Percentiles rank a stretch among this genome's conserved stretches.
These are phyloP conservation scores for Claviceps spartinae DNA, from an alignment of 2,329 filamentous ascomycete species.

Conservation along the genomic window DNA sequence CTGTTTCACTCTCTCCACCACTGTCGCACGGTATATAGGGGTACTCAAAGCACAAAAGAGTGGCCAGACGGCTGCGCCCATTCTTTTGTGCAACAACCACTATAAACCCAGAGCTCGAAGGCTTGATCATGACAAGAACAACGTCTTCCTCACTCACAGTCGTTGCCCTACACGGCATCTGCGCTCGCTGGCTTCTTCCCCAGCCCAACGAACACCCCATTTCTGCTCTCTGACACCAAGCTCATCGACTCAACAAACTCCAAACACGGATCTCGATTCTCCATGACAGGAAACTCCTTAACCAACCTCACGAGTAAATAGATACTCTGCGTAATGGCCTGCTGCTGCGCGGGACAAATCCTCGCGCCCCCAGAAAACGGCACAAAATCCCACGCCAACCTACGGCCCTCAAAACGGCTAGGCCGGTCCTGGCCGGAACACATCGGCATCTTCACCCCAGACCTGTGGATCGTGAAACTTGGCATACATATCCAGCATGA, in stretches of 20 bases:
- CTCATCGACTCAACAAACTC: conserved; percentile 2
- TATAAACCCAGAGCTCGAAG: no score
- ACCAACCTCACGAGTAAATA: conserved; percentile 2
- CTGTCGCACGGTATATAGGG: no score
- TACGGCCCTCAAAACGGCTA: not conserved
- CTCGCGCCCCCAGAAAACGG: conserved; percentile 3
- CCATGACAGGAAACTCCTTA: not conserved
- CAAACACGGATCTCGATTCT: conserved; percentile 2
- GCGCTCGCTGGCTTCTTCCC: not conserved
- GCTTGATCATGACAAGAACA: no score
- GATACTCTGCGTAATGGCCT: not conserved
- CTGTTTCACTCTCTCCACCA: no score
- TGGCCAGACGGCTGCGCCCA: no score
- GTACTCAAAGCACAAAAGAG: no score
- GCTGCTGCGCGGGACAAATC: conserved; percentile 4
- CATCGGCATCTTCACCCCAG: conserved; percentile 1
- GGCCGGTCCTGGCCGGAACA: conserved; percentile 3
- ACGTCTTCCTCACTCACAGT: no score
- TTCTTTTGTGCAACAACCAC: no score
- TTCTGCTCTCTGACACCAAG: conserved; percentile 1
- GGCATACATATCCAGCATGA: conserved; percentile 1
- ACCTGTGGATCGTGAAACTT: not conserved
- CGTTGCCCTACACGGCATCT: not conserved
- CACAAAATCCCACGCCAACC: conserved; percentile 1
- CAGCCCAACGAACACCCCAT: conserved; percentile 1